Percentiles rank a stretch among this genome's conserved stretches.
phyloP scores from a whole-genome alignment of 2,329 filamentous ascomycete species.

The Aspergillus japonicus region DNA sequence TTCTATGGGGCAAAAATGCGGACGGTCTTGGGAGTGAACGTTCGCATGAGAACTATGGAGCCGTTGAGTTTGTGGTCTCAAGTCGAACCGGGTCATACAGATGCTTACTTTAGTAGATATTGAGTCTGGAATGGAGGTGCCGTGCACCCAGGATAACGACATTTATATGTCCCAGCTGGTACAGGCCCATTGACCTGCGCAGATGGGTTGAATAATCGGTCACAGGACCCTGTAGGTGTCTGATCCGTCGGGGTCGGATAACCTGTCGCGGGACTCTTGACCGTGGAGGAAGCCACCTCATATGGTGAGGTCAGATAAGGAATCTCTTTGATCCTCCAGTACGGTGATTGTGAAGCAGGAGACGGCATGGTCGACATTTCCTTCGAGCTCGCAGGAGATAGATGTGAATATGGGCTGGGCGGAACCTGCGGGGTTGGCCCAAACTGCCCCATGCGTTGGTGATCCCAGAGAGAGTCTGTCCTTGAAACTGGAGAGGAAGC shows the following conservation, averaged over 20 bases:
- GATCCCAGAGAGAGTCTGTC: slow-evolving; percentile 31
- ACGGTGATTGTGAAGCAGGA: slow-evolving; percentile 31
- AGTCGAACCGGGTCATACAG: background rate
- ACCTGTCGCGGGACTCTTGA: slow-evolving; percentile 35
- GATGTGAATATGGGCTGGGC: slow-evolving; percentile 36
- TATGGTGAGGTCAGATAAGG: slow-evolving; percentile 29
- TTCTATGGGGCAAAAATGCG: slow-evolving; percentile 62
- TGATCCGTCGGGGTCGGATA: slow-evolving; percentile 45
- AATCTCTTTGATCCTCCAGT: slow-evolving; percentile 32
- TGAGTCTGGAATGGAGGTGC: slow-evolving; percentile 63
- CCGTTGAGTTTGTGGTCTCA: background rate
- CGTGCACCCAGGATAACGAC: slow-evolving; percentile 56
- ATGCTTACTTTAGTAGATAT: slow-evolving; percentile 62
- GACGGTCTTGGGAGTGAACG: slow-evolving; percentile 62
- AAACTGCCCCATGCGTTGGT: slow-evolving; percentile 31
- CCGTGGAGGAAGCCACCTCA: slow-evolving; percentile 30
- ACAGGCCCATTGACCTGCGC: slow-evolving; percentile 27
- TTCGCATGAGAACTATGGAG: slow-evolving; percentile 51
- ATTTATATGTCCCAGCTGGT: slow-evolving; percentile 47
- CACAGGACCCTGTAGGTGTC: slow-evolving; percentile 21
- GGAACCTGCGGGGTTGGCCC: slow-evolving; percentile 30
- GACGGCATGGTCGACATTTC: slow-evolving; percentile 38
- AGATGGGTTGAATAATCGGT: slow-evolving; percentile 23
- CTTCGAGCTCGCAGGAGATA: slow-evolving; percentile 41
- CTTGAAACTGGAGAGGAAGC: slow-evolving; percentile 27